phyloP scores from a whole-genome alignment of 441 rosid species.

The Populus tomentosa region DNA sequence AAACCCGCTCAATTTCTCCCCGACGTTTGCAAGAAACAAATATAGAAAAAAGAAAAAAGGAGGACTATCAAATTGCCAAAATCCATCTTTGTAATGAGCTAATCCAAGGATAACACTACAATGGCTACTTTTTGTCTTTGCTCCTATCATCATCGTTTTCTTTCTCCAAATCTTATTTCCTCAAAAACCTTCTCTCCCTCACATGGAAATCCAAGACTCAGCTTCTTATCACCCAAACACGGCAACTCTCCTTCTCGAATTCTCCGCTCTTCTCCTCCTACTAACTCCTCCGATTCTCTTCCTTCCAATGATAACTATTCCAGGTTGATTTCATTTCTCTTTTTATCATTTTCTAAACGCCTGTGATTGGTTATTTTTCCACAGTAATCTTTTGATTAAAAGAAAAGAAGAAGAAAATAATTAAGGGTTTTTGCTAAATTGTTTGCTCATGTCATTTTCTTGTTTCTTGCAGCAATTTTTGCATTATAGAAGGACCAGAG shows the following conservation, averaged over 20 bases:
- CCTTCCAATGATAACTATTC: slow-evolving; percentile 40
- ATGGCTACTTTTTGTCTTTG: slow-evolving; percentile 29
- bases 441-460: neutral
- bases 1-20: too few species aligned
- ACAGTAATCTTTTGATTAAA: too few species aligned
- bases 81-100: too few species aligned
- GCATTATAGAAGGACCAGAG: slow-evolving; percentile 94
- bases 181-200: slow-evolving; percentile 14
- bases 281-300: slow-evolving; percentile 30
- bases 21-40: too few species aligned
- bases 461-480: slow-evolving; percentile 55
- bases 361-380: neutral
- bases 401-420: neutral
- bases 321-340: slow-evolving; percentile 31
- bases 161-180: slow-evolving; percentile 13
- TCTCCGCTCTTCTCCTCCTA: slow-evolving; percentile 35
- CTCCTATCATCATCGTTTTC: slow-evolving; percentile 19
- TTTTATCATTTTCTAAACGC: neutral
- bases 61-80: too few species aligned
- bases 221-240: slow-evolving; percentile 15
- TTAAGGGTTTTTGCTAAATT: neutral
- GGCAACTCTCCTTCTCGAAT: slow-evolving; percentile 10
- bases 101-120: too few species aligned
- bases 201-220: slow-evolving; percentile 13
- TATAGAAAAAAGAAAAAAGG: too few species aligned